Conservation (phyloP, 2,329 filamentous ascomycete species). For the Fusarium sp. region DNA sequence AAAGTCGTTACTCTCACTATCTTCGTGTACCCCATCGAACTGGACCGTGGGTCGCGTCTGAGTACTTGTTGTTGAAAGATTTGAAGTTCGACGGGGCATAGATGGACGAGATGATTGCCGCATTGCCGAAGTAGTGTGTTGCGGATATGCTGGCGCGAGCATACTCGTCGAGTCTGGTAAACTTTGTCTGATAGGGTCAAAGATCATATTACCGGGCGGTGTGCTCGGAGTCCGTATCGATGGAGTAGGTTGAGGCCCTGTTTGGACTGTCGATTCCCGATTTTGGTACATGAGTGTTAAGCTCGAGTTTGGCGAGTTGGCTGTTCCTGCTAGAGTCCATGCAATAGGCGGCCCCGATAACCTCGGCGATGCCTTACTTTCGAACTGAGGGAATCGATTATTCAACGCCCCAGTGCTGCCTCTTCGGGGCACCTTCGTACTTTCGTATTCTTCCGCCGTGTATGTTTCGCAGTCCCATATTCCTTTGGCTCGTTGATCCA, state of each 20-base stretch:
- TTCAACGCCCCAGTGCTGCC: conserved; percentile 56
- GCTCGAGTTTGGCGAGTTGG: conserved; percentile 86
- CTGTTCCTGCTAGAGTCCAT: conserved; percentile 89
- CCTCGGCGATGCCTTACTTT: conserved; percentile 64
- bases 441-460: conserved; percentile 81
- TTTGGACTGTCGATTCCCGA: conserved; percentile 28
- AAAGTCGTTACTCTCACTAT: conserved; percentile 53
- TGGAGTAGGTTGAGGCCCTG: conserved; percentile 22
- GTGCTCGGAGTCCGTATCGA: conserved; percentile 57
- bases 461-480: conserved; percentile 82
- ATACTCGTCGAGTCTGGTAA: conserved; percentile 63
- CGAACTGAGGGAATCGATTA: conserved; percentile 60
- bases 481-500: conserved; percentile 89
- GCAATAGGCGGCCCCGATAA: conserved; percentile 70
- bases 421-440: conserved; percentile 67
- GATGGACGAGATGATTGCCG: conserved; percentile 58
- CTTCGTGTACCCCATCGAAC: conserved; percentile 50
- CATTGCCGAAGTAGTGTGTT: conserved; percentile 63
- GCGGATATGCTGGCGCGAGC: conserved; percentile 64
- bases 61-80: conserved; percentile 35
- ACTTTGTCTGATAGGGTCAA: conserved; percentile 70
- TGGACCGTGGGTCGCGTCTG: conserved; percentile 46
- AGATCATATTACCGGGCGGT: conserved; percentile 70
- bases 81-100: conserved; percentile 46
- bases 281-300: conserved; percentile 84